Evolutionary conservation across 2,329 filamentous ascomycete species (phyloP).

Genomic region (Alternaria tenuissima): DNA sequence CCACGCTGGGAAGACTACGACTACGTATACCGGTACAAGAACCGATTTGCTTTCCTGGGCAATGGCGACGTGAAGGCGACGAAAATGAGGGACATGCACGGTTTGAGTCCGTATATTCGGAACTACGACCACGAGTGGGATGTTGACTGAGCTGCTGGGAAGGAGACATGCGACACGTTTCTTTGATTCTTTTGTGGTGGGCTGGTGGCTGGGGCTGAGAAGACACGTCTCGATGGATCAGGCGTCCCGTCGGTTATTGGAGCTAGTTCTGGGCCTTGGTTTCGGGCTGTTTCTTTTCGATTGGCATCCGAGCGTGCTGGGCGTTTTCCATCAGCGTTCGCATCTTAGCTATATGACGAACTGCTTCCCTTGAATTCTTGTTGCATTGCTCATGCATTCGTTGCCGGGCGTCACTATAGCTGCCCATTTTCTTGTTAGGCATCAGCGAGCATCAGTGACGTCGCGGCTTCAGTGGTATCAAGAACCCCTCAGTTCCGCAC

Average conservation of each 20-base stretch:
- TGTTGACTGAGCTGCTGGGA: conserved; percentile 47
- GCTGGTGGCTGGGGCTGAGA: not conserved
- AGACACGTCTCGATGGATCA: not conserved
- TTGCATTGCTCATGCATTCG: not conserved
- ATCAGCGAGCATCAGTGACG: not conserved
- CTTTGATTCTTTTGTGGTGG: not conserved
- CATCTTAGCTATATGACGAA: not conserved
- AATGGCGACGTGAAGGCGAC: conserved; percentile 57
- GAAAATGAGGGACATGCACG: conserved; percentile 50
- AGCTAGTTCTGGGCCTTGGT: not conserved
- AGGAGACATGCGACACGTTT: not conserved
- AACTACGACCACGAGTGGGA: conserved; percentile 57
- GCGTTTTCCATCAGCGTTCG: not conserved
- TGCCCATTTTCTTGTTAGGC: too few species aligned
- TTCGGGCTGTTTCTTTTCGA: not conserved
- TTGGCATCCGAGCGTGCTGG: not conserved
- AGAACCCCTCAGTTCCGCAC: not conserved
- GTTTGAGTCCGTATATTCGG: conserved; percentile 57
- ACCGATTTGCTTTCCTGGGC: conserved; percentile 42
- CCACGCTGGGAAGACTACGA: conserved; percentile 58
- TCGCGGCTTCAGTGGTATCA: not conserved
- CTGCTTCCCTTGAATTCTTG: too few species aligned
- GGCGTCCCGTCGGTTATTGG: not conserved
- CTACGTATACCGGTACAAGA: conserved; percentile 52
- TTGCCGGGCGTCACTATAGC: too few species aligned